Conservation (phyloP, 2,329 filamentous ascomycete species). For the Harringtonia aguacate region DNA sequence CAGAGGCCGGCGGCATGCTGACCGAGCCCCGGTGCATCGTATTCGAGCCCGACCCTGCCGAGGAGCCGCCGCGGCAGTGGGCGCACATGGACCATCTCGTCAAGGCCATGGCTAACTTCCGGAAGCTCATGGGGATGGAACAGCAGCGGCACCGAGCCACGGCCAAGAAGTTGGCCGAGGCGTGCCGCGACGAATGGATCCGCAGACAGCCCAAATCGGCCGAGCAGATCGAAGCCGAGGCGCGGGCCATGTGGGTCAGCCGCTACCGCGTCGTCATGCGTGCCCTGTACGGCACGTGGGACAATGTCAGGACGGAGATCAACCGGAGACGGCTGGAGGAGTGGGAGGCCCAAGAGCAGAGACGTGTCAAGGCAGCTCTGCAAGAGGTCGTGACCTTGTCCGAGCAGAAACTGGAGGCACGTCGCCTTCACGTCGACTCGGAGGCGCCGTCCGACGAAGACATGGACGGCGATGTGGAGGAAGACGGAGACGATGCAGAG, state of each 20-base stretch:
- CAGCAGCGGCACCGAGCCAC: slow-evolving; percentile 64
- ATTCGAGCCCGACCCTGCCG: slow-evolving; percentile 60
- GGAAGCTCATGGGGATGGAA: slow-evolving; percentile 69
- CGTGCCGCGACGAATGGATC: slow-evolving; percentile 66
- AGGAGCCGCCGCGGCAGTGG: slow-evolving; percentile 70
- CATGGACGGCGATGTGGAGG: slow-evolving; percentile 29
- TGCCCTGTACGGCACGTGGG: slow-evolving; percentile 47
- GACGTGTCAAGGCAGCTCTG: slow-evolving; percentile 54
- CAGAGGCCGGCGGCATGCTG: slow-evolving; percentile 63
- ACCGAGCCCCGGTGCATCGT: slow-evolving; percentile 59
- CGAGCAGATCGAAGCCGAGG: slow-evolving; percentile 75
- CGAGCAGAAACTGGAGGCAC: slow-evolving; percentile 55
- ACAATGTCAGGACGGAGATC: slow-evolving; percentile 51
- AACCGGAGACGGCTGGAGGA: slow-evolving; percentile 48
- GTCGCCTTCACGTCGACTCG: slow-evolving; percentile 42
- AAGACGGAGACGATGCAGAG: slow-evolving; percentile 31
- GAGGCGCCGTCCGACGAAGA: slow-evolving; percentile 36
- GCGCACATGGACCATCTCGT: slow-evolving; percentile 80
- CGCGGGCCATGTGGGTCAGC: slow-evolving; percentile 52
- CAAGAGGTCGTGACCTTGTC: slow-evolving; percentile 65
- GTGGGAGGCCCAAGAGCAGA: slow-evolving; percentile 56
- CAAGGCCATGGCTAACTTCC: slow-evolving; percentile 69
- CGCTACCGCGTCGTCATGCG: slow-evolving; percentile 64
- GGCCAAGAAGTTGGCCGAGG: slow-evolving; percentile 71
- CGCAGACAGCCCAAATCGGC: slow-evolving; percentile 61